Conservation (phyloP, 2,329 filamentous ascomycete species). For the Monascus ruber region DNA sequence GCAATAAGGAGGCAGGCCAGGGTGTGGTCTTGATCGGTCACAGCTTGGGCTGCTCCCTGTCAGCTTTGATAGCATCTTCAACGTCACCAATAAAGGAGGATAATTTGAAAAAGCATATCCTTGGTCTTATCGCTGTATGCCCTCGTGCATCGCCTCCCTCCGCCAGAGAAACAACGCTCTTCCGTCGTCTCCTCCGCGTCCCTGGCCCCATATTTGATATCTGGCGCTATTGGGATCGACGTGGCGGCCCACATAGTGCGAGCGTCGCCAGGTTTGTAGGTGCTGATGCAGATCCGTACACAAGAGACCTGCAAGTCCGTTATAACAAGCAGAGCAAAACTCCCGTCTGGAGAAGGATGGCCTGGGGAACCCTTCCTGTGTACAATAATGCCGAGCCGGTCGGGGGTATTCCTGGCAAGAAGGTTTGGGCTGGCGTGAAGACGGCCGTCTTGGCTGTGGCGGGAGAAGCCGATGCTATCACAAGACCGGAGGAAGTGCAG, state of each 20-base stretch:
- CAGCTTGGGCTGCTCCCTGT: conserved; percentile 77
- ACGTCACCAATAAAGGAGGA: conserved; percentile 40
- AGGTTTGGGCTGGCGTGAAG: conserved; percentile 60
- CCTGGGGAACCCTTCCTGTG: conserved; percentile 55
- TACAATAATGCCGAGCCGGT: conserved; percentile 42
- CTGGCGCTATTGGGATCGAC: conserved; percentile 65
- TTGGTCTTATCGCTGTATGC: conserved; percentile 70
- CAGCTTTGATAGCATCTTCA: conserved; percentile 57
- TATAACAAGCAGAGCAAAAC: conserved; percentile 73
- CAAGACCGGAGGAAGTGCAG: conserved; percentile 57
- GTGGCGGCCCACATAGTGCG: conserved; percentile 63
- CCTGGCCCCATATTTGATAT: conserved; percentile 60
- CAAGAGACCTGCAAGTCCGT: conserved; percentile 31
- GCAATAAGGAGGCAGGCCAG: conserved; percentile 54
- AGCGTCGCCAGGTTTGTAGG: conserved; percentile 66
- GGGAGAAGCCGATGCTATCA: conserved; percentile 65
- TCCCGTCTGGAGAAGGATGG: conserved; percentile 72
- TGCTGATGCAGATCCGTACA: conserved; percentile 27
- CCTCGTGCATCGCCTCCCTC: conserved; percentile 57
- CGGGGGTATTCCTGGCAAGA: conserved; percentile 57
- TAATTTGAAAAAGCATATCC: conserved; percentile 51
- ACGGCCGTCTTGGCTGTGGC: conserved; percentile 69
- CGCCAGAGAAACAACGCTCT: conserved; percentile 39
- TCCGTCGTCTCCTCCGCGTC: conserved; percentile 52
- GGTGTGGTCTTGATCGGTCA: conserved; percentile 73